Conservation (phyloP, 805 yeast genomes). For the Yamadazyma akitaensis region DNA sequence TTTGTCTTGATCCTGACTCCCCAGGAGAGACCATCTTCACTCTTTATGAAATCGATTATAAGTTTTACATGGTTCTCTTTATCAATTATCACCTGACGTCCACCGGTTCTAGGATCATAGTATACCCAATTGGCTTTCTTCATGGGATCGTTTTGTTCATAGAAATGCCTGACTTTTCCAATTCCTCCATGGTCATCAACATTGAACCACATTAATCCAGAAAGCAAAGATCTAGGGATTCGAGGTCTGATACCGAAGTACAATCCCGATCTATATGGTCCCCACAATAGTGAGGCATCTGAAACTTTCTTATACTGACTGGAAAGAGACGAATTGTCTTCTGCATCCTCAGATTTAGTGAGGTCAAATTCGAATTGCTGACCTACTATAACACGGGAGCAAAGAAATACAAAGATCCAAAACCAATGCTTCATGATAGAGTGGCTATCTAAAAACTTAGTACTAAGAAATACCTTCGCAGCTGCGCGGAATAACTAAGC, state of each 20-base stretch:
- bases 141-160: conserved; percentile 70
- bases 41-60: conserved; percentile 73
- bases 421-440: background rate
- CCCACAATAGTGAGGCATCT: conserved; percentile 58
- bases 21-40: conserved; percentile 73
- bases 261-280: conserved; percentile 84
- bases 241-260: conserved; percentile 86
- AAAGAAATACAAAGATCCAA: background rate
- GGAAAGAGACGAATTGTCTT: conserved; percentile 14
- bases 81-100: conserved; percentile 73
- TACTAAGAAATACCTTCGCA: background rate
- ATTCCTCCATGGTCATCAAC: conserved; percentile 55
- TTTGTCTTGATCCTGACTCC: conserved; percentile 66
- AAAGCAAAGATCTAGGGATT: conserved; percentile 65
- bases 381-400: background rate
- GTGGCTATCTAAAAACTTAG: background rate
- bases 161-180: conserved; percentile 62
- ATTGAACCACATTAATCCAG: conserved; percentile 89
- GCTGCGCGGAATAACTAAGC: background rate
- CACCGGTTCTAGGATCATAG: conserved; percentile 88
- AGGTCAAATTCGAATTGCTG: conserved; percentile 20
- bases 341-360: conserved; percentile 50
- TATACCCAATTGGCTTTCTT: conserved; percentile 78
- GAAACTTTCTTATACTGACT: conserved; percentile 18
- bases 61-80: conserved; percentile 58